phyloP scores from a whole-genome alignment of 352 stramenopile species.

The Globisporangium ultimum region DNA sequence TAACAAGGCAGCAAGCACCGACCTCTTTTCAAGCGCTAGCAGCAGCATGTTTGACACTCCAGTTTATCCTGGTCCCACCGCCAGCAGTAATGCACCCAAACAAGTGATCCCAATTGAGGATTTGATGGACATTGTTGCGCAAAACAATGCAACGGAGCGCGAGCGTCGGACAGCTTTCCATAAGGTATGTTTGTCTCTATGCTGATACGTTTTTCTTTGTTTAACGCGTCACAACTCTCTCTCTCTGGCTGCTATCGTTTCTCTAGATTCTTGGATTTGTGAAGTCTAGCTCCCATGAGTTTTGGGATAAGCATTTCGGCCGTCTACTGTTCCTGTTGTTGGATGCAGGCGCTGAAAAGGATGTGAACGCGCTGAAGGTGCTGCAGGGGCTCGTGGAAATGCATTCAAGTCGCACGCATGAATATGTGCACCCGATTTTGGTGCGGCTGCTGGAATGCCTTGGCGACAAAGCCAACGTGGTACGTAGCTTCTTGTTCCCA shows the following conservation, averaged over 20 bases:
- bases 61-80: background rate
- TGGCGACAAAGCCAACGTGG: conserved; percentile 34
- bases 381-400: conserved; percentile 39
- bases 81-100: conserved; percentile 12
- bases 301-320: conserved; percentile 41
- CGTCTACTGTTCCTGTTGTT: conserved; percentile 41
- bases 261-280: conserved; percentile 35
- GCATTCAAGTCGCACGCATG: conserved; percentile 36
- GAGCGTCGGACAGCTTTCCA: conserved; percentile 38
- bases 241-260: too few species aligned
- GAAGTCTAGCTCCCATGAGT: conserved; percentile 19
- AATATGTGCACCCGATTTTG: conserved; percentile 60
- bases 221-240: too few species aligned
- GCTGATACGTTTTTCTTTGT: background rate
- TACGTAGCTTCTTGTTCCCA: conserved; percentile 18
- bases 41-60: background rate
- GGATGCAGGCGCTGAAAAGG: conserved; percentile 40
- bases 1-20: background rate
- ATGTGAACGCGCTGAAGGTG: conserved; percentile 52
- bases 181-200: conserved; percentile 31
- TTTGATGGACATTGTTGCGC: conserved; percentile 30
- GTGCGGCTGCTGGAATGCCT: conserved; percentile 50
- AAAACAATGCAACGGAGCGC: conserved; percentile 45
- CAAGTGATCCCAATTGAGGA: conserved; percentile 31
- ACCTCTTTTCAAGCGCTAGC: background rate